Evolutionary conservation across 2,329 filamentous ascomycete species (phyloP), one percentile per base, ranked within the genome.

Genomic region (Chaetomiaceae sp.): DNA sequence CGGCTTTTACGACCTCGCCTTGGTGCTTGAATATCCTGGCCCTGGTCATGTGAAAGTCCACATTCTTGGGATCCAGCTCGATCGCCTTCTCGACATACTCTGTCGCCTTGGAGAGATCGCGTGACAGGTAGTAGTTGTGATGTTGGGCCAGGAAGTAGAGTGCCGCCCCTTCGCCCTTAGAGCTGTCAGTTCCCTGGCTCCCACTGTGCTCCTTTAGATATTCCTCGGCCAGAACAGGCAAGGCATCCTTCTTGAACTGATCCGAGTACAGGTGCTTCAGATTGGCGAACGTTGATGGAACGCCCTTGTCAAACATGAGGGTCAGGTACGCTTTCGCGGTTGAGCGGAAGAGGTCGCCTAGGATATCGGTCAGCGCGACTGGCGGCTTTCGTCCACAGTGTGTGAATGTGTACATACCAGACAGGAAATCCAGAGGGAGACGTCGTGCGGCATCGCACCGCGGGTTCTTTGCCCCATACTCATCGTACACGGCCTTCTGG

Each of bases 91-190:
- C 84, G 50, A 94, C 84, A 62, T 84, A 91, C 51, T 86, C 78
- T 65, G 83, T 77, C 3, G 94, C 91, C 68, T 89, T 93, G 48
- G 75, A 59, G 19, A 97, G 76, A 63, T 97, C 81, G 34, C 90
- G 88, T 62, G 88, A 95, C 49, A 88, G 73, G 64, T 86, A 76
- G 65, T 95, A 96, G 70, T 95, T 93, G 74, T 96, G 95, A 68
- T 98, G 94, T 62, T 97, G 93, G 8, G 90, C 90, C 44, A 98
- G 79, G 71, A 94, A 98, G 67, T 94, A 97, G 40, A 90, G 78
- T 12, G 87, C 86, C 2, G 90, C 87, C 12, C 87, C 79, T 58
- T 86, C 76, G 62, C 91, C 91, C 59, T 76, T 77, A 47, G 68
- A 62, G 42, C 68, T 63, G 55, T 79, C 73, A 63, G 45, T 68